Conservation (phyloP, 202 grass and related monocot genomes). For the Tripidium arundinaceum region DNA sequence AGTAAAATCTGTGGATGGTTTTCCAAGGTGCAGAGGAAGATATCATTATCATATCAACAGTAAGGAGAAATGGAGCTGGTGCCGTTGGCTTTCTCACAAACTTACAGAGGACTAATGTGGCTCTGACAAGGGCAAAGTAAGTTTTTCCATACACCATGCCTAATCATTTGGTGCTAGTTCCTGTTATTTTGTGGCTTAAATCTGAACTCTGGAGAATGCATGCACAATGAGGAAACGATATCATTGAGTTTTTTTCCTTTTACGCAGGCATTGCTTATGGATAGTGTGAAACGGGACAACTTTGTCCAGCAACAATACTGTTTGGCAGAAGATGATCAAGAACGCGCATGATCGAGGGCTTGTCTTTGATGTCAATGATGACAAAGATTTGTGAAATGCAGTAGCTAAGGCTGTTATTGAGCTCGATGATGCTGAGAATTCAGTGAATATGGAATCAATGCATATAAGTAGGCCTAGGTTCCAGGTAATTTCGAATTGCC, state of each 20-base stretch:
- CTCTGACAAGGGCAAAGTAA: conserved; percentile 32
- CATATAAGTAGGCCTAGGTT: not conserved
- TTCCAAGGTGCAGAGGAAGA: not conserved
- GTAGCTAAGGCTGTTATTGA: not conserved
- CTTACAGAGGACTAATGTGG: conserved; percentile 4
- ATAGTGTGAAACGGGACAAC: conserved; percentile 28
- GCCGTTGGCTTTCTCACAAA: not conserved
- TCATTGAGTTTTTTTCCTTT: not conserved
- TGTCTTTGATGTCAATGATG: conserved; percentile 9
- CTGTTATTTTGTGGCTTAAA: too few relatives aligned
- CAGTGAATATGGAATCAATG: not conserved
- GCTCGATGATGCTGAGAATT: conserved; percentile 8
- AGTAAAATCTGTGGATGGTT: conserved; percentile 23
- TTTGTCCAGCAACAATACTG: conserved; percentile 5
- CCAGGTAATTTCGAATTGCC: not conserved
- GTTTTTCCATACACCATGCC: too few relatives aligned
- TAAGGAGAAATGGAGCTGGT: not conserved
- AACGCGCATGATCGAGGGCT: not conserved
- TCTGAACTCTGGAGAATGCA: not conserved
- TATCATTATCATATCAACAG: not conserved
- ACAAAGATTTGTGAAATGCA: conserved; percentile 18
- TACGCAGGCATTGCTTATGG: conserved; percentile 35
- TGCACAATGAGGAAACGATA: not conserved
- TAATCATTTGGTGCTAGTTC: not conserved
- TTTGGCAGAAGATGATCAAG: conserved; percentile 28